Percentiles rank a stretch among this genome's conserved stretches.
Conservation (phyloP, 2,329 filamentous ascomycete species). For the Epichloe sylvatica region DNA sequence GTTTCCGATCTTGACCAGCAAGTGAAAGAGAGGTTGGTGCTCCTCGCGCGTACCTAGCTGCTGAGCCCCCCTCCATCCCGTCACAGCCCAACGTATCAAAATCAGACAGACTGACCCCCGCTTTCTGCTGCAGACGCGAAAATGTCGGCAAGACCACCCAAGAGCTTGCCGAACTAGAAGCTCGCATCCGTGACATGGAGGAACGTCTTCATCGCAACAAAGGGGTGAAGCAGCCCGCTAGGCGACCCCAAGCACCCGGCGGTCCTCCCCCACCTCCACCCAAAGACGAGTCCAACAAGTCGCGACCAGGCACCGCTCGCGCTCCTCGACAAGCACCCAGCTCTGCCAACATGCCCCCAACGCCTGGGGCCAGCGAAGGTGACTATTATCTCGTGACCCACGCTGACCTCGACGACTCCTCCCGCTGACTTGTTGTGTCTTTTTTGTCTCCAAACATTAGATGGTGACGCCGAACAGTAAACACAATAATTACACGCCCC, state of each 20-base stretch:
- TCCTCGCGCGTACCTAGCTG: slow-evolving; percentile 4
- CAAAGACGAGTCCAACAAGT: slow-evolving; percentile 26
- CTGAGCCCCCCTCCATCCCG: slow-evolving; percentile 2
- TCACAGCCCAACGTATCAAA: background rate
- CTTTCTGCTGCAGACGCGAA: slow-evolving; percentile 3
- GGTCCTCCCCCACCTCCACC: slow-evolving; percentile 7
- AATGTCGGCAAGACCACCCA: slow-evolving; percentile 59
- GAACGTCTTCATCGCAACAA: slow-evolving; percentile 45
- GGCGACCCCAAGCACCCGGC: slow-evolving; percentile 5
- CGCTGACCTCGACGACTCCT: slow-evolving; percentile 11
- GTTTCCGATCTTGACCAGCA: slow-evolving; percentile 59
- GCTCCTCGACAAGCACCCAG: slow-evolving; percentile 37
- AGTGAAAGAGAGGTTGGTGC: slow-evolving; percentile 65
- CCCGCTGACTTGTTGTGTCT: slow-evolving; percentile 1
- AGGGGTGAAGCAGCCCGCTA: slow-evolving; percentile 8
- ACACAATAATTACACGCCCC: background rate
- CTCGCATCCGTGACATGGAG: slow-evolving; percentile 72
- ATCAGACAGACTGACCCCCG: background rate
- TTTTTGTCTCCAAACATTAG: slow-evolving; percentile 11
- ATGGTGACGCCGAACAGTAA: slow-evolving; percentile 24
- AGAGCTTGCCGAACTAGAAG: slow-evolving; percentile 78
- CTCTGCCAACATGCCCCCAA: slow-evolving; percentile 44
- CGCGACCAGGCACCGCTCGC: slow-evolving; percentile 41
- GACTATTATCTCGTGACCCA: slow-evolving; percentile 32
- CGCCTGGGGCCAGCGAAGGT: slow-evolving; percentile 49